phyloP scores from a whole-genome alignment of 176 grass and related monocot species.

The Carex cristatella region DNA sequence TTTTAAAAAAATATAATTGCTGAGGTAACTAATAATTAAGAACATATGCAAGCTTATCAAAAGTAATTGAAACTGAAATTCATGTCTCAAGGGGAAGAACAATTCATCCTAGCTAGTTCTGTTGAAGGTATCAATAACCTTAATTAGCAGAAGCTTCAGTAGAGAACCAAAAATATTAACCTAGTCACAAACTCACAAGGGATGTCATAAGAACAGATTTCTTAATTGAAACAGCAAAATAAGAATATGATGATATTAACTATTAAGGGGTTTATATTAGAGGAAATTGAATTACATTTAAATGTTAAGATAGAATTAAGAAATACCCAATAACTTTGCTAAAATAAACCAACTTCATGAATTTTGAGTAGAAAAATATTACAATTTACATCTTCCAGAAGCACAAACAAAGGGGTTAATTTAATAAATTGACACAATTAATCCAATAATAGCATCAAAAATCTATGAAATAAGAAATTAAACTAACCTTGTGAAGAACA shows the following conservation, averaged over 20 bases:
- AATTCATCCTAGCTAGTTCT: not conserved
- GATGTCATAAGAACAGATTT: not conserved
- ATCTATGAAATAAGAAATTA: not conserved
- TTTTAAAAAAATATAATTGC: not conserved
- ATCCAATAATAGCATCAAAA: not conserved
- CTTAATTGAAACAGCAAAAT: not conserved
- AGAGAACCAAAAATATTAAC: not conserved
- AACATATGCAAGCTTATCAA: not conserved
- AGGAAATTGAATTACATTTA: not conserved
- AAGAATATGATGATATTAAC: not conserved
- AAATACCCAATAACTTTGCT: not conserved
- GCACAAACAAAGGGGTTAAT: not conserved
- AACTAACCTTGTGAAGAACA: constrained; percentile 2
- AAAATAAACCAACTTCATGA: not conserved
- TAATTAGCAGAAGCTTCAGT: not conserved
- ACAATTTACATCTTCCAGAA: not conserved
- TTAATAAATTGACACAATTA: not conserved
- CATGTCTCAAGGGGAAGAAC: not conserved
- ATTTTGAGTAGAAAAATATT: not conserved
- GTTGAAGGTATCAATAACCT: not conserved
- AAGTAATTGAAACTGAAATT: not conserved
- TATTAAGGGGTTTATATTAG: not conserved
- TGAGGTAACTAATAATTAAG: not conserved
- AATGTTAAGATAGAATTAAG: not conserved
- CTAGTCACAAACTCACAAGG: not conserved